phyloP scores from a whole-genome alignment of 2,329 filamentous ascomycete species.

The Drechslerella coelobrocha region DNA sequence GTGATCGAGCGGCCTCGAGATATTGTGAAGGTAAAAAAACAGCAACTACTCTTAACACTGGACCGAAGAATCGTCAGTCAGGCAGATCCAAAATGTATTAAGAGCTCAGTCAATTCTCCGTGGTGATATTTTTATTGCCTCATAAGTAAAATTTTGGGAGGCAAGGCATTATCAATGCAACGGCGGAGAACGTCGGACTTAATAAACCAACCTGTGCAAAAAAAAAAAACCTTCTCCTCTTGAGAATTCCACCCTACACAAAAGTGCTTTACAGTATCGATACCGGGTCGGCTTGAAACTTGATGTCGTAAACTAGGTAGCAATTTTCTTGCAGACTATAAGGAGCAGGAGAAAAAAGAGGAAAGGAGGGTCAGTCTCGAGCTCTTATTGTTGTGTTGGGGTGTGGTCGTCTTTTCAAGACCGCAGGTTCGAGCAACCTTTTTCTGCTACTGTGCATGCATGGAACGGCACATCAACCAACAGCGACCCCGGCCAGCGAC shows the following conservation, averaged over 20 bases:
- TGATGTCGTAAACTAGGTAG: slow-evolving; percentile 13
- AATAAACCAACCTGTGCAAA: slow-evolving; percentile 10
- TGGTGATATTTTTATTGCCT: slow-evolving; percentile 28
- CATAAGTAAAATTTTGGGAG: slow-evolving; percentile 15
- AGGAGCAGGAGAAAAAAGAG: slow-evolving; percentile 20
- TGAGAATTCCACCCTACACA: no score
- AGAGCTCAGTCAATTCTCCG: slow-evolving; percentile 17
- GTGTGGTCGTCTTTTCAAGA: slow-evolving; percentile 46
- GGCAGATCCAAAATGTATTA: slow-evolving; percentile 10
- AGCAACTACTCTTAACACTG: slow-evolving; percentile 20
- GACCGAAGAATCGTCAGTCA: slow-evolving; percentile 26
- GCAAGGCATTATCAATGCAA: slow-evolving; percentile 5
- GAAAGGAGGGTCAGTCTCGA: slow-evolving; percentile 10
- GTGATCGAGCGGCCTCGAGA: not conserved
- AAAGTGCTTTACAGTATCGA: no score
- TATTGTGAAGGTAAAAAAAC: slow-evolving; percentile 6
- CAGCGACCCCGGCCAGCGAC: slow-evolving; percentile 18
- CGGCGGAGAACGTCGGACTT: slow-evolving; percentile 9
- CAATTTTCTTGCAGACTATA: slow-evolving; percentile 6
- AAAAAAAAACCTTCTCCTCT: not conserved
- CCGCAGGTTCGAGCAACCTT: slow-evolving; percentile 22
- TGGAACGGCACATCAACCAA: no score
- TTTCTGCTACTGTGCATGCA: slow-evolving; percentile 5
- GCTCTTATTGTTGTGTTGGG: slow-evolving; percentile 33
- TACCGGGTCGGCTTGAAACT: not conserved